Evolutionary conservation across 2,329 filamentous ascomycete genomes (phyloP).

Genomic region (Leptographium lundbergii): DNA sequence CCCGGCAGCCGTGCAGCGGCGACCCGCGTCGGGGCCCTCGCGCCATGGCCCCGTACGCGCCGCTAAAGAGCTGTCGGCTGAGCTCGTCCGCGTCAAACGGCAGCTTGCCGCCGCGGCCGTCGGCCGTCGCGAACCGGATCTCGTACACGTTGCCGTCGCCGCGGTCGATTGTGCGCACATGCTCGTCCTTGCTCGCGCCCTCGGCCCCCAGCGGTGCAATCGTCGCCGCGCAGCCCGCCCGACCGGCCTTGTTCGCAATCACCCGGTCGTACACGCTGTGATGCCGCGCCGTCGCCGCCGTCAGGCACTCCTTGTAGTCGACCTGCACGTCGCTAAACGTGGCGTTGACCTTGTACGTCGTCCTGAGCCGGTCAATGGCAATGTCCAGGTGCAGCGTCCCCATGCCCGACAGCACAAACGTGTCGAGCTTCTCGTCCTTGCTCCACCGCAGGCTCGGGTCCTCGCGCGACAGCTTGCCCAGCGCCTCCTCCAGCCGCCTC

Average conservation of each 20-base stretch:
- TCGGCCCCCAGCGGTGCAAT: slow-evolving; percentile 43
- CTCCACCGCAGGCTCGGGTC: slow-evolving; percentile 84
- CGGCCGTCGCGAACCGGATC: slow-evolving; percentile 39
- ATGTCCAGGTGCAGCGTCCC: slow-evolving; percentile 93
- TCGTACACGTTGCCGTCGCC: slow-evolving; percentile 54
- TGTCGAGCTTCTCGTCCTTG: slow-evolving; percentile 78
- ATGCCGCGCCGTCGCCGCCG: slow-evolving; percentile 40
- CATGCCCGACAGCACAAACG: slow-evolving; percentile 92
- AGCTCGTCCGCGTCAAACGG: slow-evolving; percentile 36
- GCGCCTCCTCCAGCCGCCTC: slow-evolving; percentile 64
- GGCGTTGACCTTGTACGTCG: slow-evolving; percentile 79
- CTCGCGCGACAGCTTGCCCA: slow-evolving; percentile 72
- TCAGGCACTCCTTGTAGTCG: slow-evolving; percentile 79
- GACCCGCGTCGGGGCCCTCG: slow-evolving; percentile 72
- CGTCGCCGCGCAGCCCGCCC: slow-evolving; percentile 58
- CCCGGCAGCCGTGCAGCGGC: slow-evolving; percentile 63
- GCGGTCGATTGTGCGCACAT: slow-evolving; percentile 25
- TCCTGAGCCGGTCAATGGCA: slow-evolving; percentile 73
- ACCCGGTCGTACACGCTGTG: slow-evolving; percentile 62
- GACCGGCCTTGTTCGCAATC: slow-evolving; percentile 67
- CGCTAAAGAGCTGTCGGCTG: slow-evolving; percentile 57
- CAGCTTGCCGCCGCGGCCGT: slow-evolving; percentile 22
- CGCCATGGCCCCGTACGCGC: slow-evolving; percentile 70
- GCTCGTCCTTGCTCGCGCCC: background rate
- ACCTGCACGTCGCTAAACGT: slow-evolving; percentile 87